A percentile compares a stretch with the other conserved stretches of the same genome.
phyloP scores from a whole-genome alignment of 129 eudicot species.

The carrot (Daucus carota) region DNA sequence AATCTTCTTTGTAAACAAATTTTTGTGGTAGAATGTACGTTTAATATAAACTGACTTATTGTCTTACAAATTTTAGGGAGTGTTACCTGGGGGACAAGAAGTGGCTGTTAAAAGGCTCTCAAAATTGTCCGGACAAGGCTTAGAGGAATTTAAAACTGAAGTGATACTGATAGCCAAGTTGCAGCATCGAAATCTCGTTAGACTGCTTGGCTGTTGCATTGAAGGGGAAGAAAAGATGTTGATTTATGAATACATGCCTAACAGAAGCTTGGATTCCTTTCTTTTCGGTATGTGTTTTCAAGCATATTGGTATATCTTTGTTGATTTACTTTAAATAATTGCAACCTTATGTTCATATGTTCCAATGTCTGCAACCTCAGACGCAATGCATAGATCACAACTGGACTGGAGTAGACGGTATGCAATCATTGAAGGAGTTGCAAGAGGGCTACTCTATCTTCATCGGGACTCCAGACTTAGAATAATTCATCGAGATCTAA shows the following conservation, averaged over 20 bases:
- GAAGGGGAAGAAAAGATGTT: constrained; percentile 65
- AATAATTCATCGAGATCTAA: constrained; percentile 14
- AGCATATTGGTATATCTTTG: background rate
- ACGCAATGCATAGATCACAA: constrained; percentile 23
- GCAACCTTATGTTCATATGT: background rate
- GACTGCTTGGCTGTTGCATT: constrained; percentile 26
- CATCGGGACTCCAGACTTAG: constrained; percentile 31
- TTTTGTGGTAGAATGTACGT: background rate
- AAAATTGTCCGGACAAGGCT: constrained; percentile 62
- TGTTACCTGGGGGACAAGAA: constrained; percentile 43
- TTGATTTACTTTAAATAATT: background rate
- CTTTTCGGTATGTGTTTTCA: constrained; percentile 50
- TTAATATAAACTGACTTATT: background rate
- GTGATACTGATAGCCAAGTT: constrained; percentile 54
- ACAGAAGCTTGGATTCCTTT: constrained; percentile 48
- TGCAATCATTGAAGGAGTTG: constrained; percentile 72
- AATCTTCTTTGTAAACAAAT: background rate
- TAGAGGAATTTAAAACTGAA: constrained; percentile 69
- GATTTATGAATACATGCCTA: constrained; percentile 43
- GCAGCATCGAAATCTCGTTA: constrained; percentile 82
- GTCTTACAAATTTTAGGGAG: constrained; percentile 36
- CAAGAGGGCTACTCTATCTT: constrained; percentile 82
- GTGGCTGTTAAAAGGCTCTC: constrained; percentile 84
- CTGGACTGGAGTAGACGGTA: constrained; percentile 60
- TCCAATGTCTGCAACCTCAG: background rate